Evolutionary conservation across 2,329 filamentous ascomycete species (phyloP).

Genomic region (Venturiaceae sp.): DNA sequence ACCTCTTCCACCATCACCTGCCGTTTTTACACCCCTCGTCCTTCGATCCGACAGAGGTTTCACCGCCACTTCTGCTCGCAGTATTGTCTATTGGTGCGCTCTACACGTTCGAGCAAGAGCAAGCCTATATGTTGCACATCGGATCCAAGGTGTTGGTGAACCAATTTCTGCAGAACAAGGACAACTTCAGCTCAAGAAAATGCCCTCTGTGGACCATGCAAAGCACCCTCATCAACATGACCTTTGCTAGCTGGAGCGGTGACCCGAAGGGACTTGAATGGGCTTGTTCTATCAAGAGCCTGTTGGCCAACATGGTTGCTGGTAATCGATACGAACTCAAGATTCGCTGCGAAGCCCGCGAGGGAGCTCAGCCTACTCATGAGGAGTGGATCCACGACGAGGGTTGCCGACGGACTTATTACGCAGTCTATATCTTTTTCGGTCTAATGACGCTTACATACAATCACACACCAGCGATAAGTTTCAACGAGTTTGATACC

Average conservation of each 20-base stretch:
- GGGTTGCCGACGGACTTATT: conserved; percentile 92
- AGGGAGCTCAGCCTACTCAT: conserved; percentile 63
- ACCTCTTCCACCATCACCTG: conserved; percentile 91
- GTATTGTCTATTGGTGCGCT: conserved; percentile 92
- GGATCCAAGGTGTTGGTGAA: conserved; percentile 96
- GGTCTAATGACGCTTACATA: conserved; percentile 89
- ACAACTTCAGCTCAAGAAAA: conserved; percentile 96
- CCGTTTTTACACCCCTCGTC: conserved; percentile 92
- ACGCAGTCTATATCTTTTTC: conserved; percentile 98
- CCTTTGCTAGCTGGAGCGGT: conserved; percentile 98
- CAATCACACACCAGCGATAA: conserved; percentile 96
- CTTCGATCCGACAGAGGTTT: conserved; percentile 70
- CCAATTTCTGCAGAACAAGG: conserved; percentile 94
- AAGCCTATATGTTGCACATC: conserved; percentile 94
- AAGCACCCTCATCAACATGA: conserved; percentile 92
- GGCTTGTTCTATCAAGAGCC: conserved; percentile 97
- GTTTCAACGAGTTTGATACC: conserved; percentile 96
- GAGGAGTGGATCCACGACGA: conserved; percentile 96
- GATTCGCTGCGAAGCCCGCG: conserved; percentile 79
- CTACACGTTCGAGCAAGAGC: conserved; percentile 94
- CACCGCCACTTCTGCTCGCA: conserved; percentile 75
- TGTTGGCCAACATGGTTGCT: conserved; percentile 96
- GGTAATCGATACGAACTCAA: conserved; percentile 96
- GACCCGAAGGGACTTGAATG: conserved; percentile 96
- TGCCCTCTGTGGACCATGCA: conserved; percentile 99